Conservation (phyloP, 1,284 basidiomycete genomes). For the Trametes pubescens region DNA sequence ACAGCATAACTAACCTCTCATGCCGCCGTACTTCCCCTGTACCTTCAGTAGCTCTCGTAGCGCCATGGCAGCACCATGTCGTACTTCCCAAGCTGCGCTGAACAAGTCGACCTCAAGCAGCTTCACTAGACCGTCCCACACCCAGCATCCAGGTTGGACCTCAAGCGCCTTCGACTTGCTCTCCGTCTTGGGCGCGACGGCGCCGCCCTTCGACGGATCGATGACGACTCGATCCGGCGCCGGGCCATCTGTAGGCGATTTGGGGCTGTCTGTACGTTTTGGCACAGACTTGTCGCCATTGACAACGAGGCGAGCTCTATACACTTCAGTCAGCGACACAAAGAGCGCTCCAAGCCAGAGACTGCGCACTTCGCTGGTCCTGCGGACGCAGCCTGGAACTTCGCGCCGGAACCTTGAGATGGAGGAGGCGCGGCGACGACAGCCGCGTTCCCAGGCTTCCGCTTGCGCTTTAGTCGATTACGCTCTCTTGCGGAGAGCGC, state of each 20-base stretch:
- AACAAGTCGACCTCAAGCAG: constrained; percentile 89
- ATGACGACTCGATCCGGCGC: constrained; percentile 70
- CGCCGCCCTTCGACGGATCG: constrained; percentile 83
- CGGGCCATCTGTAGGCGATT: constrained; percentile 47
- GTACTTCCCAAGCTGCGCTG: constrained; percentile 90
- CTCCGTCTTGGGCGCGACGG: constrained; percentile 76
- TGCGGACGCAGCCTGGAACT: constrained; percentile 63
- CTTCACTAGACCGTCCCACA: constrained; percentile 88
- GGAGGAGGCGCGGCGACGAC: constrained; percentile 79
- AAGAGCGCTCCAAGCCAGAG: background rate
- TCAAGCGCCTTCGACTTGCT: constrained; percentile 79
- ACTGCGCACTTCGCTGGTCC: constrained; percentile 68
- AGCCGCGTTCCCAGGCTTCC: constrained; percentile 84
- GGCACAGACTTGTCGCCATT: constrained; percentile 55
- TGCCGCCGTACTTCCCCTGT: constrained; percentile 87
- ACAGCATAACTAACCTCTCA: constrained; percentile 59
- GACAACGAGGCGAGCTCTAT: constrained; percentile 73
- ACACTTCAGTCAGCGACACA: constrained; percentile 24
- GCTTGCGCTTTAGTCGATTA: constrained; percentile 90
- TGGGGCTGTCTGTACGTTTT: constrained; percentile 62
- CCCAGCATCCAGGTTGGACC: constrained; percentile 80
- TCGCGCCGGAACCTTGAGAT: constrained; percentile 58
- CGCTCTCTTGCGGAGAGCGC: constrained; percentile 85
- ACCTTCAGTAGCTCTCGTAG: constrained; percentile 89
- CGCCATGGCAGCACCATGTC: constrained; percentile 95